phyloP scores from a whole-genome alignment of 2,329 filamentous ascomycete genomes.

The Colletotrichum truncatum region DNA sequence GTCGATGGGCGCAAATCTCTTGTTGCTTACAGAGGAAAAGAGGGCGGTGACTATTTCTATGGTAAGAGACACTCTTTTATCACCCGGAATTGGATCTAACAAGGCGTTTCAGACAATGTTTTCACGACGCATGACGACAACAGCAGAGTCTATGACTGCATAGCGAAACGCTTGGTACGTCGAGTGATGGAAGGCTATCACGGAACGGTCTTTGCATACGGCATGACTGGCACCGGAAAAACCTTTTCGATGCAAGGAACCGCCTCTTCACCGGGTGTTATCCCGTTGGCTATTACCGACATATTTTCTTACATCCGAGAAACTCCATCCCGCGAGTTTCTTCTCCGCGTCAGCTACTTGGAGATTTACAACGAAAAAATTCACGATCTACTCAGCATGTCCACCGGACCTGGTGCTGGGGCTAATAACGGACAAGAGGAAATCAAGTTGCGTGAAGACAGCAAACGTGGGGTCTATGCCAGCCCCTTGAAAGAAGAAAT shows the following conservation, averaged over 20 bases:
- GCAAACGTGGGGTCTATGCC: slow-evolving; percentile 95
- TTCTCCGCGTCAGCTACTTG: slow-evolving; percentile 95
- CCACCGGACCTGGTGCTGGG: slow-evolving; percentile 65
- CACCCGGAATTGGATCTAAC: slow-evolving; percentile 31
- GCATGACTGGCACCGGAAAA: slow-evolving; percentile 98
- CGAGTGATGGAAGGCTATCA: slow-evolving; percentile 99
- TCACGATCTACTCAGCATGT: slow-evolving; percentile 87
- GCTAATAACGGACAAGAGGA: slow-evolving; percentile 77
- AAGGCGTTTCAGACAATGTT: slow-evolving; percentile 79
- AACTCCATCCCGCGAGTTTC: slow-evolving; percentile 91
- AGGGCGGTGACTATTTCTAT: slow-evolving; percentile 92
- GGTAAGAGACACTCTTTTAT: slow-evolving; percentile 61
- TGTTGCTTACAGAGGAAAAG: slow-evolving; percentile 85
- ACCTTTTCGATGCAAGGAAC: slow-evolving; percentile 99
- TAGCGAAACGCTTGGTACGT: slow-evolving; percentile 91
- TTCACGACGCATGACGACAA: slow-evolving; percentile 96
- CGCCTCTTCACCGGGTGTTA: slow-evolving; percentile 93
- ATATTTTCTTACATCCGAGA: slow-evolving; percentile 99
- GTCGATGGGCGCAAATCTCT: slow-evolving; percentile 86
- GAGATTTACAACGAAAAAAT: slow-evolving; percentile 99
- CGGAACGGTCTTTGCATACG: slow-evolving; percentile 97
- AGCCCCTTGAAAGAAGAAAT: slow-evolving; percentile 98
- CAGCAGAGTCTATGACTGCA: slow-evolving; percentile 91
- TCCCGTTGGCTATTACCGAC: slow-evolving; percentile 95
- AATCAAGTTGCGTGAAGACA: slow-evolving; percentile 96